Base-by-base conservation (phyloP, 345 rosid genomes). In the Salix arbutifolia region DNA sequence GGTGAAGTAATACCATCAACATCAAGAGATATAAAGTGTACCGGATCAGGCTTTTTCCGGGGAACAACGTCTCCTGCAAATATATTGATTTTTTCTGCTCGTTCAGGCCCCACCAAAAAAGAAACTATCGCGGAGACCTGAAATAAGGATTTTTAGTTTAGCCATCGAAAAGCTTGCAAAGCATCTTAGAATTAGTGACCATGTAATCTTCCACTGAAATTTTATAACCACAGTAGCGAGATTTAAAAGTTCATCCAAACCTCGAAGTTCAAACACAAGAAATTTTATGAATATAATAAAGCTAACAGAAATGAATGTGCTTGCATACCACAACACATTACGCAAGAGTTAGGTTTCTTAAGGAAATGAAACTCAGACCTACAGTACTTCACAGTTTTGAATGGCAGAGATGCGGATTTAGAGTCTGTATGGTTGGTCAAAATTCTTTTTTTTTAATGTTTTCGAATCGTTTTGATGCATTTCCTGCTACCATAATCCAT, bases 1-100 rank as follows among this genome's bases (percentile, higher is more conserved):
- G 5, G 5, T 31, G 33, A 31, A 31, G 33, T 31, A 31, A 31
- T 31, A 31, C 33, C 33, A 31, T 31, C 33, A 28, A 23, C 26
- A 33, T 28, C 38, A 13, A 64, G 70, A 62, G 35, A 25, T 44
- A 2, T 23, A 56, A 30, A 53, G 53, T 56, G 74, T 74, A 94
- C 99, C 7, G 97, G 99, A 71, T 95, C 97, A 76, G 99, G 97
- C 84, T 95, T 95, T 83, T 95, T 93, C 64, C 91, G 86, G 1
- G 97, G 93, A 74, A 95, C 97, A 46, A 91, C 94, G 16, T 95
- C 99, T 84, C 99, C 97, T 13, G 97, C 97, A 56, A 95, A 90
- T 82, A 93, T 93, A 90, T 88, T 83, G 80, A 95, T 93, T n/a
- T 95, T 88, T 48, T 85, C 90, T 60, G 97, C 97, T 79, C 89